Evolutionary conservation across 441 rosid species (phyloP).

Genomic region (Populus trichocarpa): DNA sequence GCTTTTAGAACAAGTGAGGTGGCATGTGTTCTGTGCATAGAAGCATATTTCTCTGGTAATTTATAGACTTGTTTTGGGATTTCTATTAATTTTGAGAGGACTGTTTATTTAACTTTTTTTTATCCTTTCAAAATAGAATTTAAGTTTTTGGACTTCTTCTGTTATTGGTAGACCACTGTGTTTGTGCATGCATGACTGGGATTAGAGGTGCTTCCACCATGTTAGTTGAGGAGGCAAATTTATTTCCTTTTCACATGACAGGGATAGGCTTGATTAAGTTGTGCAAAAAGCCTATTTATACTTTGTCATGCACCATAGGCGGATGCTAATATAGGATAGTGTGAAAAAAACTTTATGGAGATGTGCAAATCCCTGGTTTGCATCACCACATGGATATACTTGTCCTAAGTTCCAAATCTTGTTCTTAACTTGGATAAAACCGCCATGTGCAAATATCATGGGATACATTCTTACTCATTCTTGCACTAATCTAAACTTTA

Average conservation of each 20-base stretch:
- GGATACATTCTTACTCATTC: background rate
- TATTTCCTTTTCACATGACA: background rate
- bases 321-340: background rate
- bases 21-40: slow-evolving; percentile 23
- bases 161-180: background rate
- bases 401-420: background rate
- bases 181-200: background rate
- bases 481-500: background rate
- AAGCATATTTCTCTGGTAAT: slow-evolving; percentile 23
- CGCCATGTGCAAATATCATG: background rate
- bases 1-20: slow-evolving; percentile 15
- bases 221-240: background rate
- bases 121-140: background rate
- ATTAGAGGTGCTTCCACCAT: background rate
- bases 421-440: background rate
- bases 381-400: background rate
- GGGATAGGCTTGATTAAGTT: background rate
- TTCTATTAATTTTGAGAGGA: slow-evolving; percentile 22
- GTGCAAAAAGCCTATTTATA: background rate
- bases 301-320: too few relatives aligned
- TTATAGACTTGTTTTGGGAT: slow-evolving; percentile 14
- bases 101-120: slow-evolving; percentile 10
- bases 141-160: slow-evolving; percentile 7
- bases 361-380: background rate
- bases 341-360: background rate